These are phyloP conservation scores for Podospora anserina DNA, from an alignment of 495 filamentous ascomycete species.

Conservation along the genomic window DNA sequence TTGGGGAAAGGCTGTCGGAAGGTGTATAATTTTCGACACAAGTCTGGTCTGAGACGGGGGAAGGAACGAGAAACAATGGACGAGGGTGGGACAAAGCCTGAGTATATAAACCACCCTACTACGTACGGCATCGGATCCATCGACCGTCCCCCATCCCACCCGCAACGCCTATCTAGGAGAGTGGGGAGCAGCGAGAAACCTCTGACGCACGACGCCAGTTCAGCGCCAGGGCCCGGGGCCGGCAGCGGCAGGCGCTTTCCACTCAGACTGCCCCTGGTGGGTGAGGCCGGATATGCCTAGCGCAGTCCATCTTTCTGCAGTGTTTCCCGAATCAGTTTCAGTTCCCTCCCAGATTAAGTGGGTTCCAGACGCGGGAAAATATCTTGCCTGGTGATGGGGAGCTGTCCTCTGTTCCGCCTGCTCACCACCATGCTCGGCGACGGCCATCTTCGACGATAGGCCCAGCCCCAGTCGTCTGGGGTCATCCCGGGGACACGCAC, in stretches of 20 bases:
- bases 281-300: constrained; percentile 10
- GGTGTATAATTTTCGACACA: constrained; percentile 4
- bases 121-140: not conserved
- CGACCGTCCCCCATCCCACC: not conserved
- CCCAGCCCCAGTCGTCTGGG: constrained; percentile 9
- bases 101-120: constrained; percentile 12
- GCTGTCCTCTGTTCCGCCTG: not conserved
- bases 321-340: constrained; percentile 7
- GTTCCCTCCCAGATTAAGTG: not conserved
- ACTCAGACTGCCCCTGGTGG: not conserved
- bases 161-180: constrained; percentile 5
- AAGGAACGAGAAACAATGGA: constrained; percentile 3
- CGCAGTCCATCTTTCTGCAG: not conserved
- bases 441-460: constrained; percentile 2
- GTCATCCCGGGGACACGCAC: constrained; percentile 5
- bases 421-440: not conserved
- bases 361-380: constrained; percentile 7
- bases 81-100: constrained; percentile 18
- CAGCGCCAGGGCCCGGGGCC: constrained; percentile 1
- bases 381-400: not conserved
- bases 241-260: constrained; percentile 10
- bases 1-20: not conserved
- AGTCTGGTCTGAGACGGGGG: constrained; percentile 5
- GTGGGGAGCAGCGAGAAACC: not conserved
- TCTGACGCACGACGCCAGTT: constrained; percentile 4